Conservation (phyloP, 306 rosid genomes). For the Lathyrus sativus region DNA sequence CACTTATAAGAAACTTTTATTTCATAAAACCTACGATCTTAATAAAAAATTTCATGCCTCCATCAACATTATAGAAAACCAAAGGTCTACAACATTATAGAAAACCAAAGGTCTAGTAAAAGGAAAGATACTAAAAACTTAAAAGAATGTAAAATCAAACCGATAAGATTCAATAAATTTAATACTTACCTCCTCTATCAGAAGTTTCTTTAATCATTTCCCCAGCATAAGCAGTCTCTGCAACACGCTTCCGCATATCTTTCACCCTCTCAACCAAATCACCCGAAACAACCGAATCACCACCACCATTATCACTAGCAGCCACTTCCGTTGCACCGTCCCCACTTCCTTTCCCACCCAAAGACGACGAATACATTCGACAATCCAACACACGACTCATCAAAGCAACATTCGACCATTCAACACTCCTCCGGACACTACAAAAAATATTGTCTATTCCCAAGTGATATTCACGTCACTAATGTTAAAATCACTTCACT, state of each 20-base stretch:
- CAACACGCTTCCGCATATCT: slow-evolving; percentile 63
- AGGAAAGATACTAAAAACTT: not conserved
- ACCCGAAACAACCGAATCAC: slow-evolving; percentile 43
- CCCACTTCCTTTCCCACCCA: slow-evolving; percentile 50
- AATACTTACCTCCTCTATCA: slow-evolving; percentile 69
- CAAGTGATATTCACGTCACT: no score
- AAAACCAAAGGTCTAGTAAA: slow-evolving; percentile 22
- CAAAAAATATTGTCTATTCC: no score
- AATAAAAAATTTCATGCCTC: slow-evolving; percentile 17
- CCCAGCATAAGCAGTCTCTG: slow-evolving; percentile 53
- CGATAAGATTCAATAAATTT: slow-evolving; percentile 25
- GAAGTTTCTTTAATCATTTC: slow-evolving; percentile 72
- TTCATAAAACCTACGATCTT: slow-evolving; percentile 1
- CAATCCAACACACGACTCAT: slow-evolving; percentile 32
- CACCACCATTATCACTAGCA: slow-evolving; percentile 45
- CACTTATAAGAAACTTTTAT: slow-evolving; percentile 1
- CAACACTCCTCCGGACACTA: slow-evolving; percentile 35
- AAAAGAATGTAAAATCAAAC: slow-evolving; percentile 16
- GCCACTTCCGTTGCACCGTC: slow-evolving; percentile 47
- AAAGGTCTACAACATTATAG: no score
- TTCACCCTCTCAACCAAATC: slow-evolving; percentile 60
- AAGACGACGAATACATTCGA: slow-evolving; percentile 51
- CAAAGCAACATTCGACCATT: slow-evolving; percentile 2
- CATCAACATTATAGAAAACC: slow-evolving; percentile 25
- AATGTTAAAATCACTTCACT: no score